Evolutionary conservation across 495 filamentous ascomycete species (phyloP), one percentile per base, ranked within the genome.

Genomic region (Hyaloscypha variabilis): DNA sequence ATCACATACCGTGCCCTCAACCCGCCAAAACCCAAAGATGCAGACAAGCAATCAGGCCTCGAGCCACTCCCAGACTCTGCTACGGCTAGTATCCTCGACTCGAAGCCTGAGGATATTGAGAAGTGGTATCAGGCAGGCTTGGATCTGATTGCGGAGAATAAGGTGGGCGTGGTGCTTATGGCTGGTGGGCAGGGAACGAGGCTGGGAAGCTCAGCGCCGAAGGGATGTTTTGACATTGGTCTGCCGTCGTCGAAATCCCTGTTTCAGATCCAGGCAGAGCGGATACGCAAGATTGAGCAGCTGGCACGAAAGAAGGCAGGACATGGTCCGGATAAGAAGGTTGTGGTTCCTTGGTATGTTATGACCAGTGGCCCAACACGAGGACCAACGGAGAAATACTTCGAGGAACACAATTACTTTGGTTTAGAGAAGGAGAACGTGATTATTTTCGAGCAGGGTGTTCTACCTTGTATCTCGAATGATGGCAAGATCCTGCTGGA

Each of bases 301-400:
- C 78, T 98, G 62, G 93, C 93, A n/a, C 79, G 85, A 60, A 88
- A 91, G 81, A 81, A 85, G 65, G 83, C 88, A 57, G 84, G 85
- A 21, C 88, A 87, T 60, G 72, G 64, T 30, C 60, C 17, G 6
- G 73, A 80, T 68, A 82, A 85, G 64, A 63, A 68, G 56, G 89
- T 91, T 31, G 84, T 89, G 8, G 88, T 99, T 31, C 96, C 95
- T 8, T 99, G 95, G 95, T 99, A 98, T 79, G 90, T 99, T 73
- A 99, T 99, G 95, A 99, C 95, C 66, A 96, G 92, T 70, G 95
- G 95, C 11, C 96, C 95, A n/a, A 99, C 95, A 14, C 85, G 94
- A 69, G 86, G 87, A 60, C 91, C 93, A 11, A 99, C 95, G 8
- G 91, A 97, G 83, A 84, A 89, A 61, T 99, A 93, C 82, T 99